Base-by-base conservation (phyloP, 2,329 filamentous ascomycete genomes). In the Colletotrichum phormii region DNA sequence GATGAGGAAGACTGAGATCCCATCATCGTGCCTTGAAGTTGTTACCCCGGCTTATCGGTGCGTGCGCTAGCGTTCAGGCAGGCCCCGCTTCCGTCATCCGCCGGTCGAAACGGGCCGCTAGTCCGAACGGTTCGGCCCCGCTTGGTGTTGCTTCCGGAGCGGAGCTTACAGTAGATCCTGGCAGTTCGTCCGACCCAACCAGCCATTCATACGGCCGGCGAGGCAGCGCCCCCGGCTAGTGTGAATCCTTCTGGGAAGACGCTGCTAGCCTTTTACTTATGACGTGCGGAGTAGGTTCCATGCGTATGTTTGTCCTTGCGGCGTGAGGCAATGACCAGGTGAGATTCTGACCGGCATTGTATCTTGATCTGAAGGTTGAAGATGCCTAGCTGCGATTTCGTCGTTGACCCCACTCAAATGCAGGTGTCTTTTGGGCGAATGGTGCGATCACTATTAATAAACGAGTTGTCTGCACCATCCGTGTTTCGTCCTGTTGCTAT, bases 381-480 rank as follows among this genome's bases (percentile, higher is more conserved):
- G 22, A 63, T 63, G 18, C 15, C 60, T 22, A 15, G 11, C 9
- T 18, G 24, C 31, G 51, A 31, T 24, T 26, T 24, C 22, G 9
- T 15, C 6, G 35, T 35, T 35, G 49, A 4, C 57, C 26, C 64
- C 29, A 24, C 66, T 35, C 53, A 46, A 26, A 35, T 33, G 64
- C 15, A 54, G n/a, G 18, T 51, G 26, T 29, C n/a, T 54, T 24
- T 22, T 26, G 64, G 5, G 33, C 53, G 24, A 60, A 66, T 9
- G 54, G 22, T 66, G 62, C 42, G 61, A 33, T 49, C 29, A 31
- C 33, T 49, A 33, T 59, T 54, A 59, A 29, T 66, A 42, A 66
- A n/a, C 7, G 8, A 49, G 18, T 11, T 18, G n/a, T 22, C 42
- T 60, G 54, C 54, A 53, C 22, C 31, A 59, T 59, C 54, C 1